phyloP scores from a whole-genome alignment of 2,329 filamentous ascomycete species.

The Trichoderma afroharzianum region DNA sequence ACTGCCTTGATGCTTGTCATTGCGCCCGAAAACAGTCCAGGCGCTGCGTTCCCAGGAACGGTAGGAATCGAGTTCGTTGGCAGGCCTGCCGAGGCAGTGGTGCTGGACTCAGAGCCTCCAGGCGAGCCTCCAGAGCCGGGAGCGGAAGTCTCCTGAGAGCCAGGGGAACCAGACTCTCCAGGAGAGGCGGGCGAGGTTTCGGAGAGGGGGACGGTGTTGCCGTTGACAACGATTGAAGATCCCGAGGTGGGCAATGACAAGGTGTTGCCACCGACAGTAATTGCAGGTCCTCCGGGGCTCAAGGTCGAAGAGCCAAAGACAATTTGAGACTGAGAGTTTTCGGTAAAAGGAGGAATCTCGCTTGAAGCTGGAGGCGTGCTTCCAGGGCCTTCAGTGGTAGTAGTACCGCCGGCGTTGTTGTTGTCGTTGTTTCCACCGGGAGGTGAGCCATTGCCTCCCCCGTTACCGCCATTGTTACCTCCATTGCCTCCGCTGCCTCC shows the following conservation, averaged over 20 bases:
- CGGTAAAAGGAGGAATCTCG: neutral
- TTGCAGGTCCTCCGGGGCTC: slow-evolving; percentile 5
- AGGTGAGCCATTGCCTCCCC: neutral
- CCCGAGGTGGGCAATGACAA: slow-evolving; percentile 6
- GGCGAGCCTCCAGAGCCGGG: neutral
- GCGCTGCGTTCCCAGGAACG: neutral
- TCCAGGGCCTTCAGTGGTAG: neutral
- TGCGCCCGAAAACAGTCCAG: neutral
- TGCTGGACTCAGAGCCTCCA: neutral
- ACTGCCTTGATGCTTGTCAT: neutral
- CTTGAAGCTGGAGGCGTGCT: neutral
- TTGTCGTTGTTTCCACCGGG: neutral
- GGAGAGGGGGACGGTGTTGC: neutral
- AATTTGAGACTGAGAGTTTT: slow-evolving; percentile 9
- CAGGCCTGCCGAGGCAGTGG: neutral
- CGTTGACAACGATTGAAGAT: neutral
- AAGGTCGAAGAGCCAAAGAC: neutral
- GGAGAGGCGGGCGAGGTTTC: neutral
- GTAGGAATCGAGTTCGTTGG: neutral
- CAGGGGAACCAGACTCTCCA: neutral
- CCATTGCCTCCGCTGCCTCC: neutral
- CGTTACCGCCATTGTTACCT: neutral
- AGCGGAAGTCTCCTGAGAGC: neutral
- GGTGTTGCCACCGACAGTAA: slow-evolving; percentile 4
- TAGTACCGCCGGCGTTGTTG: neutral